Conservation (phyloP, 2,329 filamentous ascomycete species). For the Beauveria sp. region DNA sequence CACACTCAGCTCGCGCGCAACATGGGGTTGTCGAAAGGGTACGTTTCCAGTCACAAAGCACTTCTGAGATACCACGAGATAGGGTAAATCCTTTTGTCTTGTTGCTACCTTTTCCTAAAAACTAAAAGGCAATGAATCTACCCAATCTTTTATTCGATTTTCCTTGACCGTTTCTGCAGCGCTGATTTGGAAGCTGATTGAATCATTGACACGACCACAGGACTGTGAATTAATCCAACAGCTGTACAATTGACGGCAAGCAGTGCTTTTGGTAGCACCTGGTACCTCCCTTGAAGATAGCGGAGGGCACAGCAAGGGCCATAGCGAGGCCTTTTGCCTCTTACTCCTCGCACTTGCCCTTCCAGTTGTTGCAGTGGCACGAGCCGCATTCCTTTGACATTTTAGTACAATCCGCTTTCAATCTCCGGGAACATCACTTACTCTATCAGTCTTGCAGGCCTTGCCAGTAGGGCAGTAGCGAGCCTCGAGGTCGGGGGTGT, state of each 20-base stretch:
- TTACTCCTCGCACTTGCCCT: background rate
- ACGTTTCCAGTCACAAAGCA: no score
- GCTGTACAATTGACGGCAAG: no score
- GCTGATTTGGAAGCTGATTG: background rate
- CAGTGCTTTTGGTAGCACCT: no score
- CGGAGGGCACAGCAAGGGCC: no score
- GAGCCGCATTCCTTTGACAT: background rate
- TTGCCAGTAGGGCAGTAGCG: background rate
- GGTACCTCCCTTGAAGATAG: no score
- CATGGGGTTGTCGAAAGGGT: no score
- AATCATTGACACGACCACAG: no score
- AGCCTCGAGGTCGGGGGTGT: background rate
- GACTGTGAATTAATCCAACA: no score
- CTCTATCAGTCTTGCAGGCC: background rate
- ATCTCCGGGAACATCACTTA: background rate
- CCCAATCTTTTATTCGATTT: background rate
- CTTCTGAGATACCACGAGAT: no score
- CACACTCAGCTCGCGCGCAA: no score
- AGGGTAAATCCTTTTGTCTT: background rate
- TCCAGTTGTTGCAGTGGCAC: background rate
- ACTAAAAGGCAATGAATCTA: background rate
- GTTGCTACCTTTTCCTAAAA: background rate
- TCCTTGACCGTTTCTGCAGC: background rate
- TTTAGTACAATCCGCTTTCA: background rate
- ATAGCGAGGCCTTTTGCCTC: no score